Evolutionary conservation across 495 filamentous ascomycete species (phyloP).

Genomic region (Aspergillus egyptiacus): DNA sequence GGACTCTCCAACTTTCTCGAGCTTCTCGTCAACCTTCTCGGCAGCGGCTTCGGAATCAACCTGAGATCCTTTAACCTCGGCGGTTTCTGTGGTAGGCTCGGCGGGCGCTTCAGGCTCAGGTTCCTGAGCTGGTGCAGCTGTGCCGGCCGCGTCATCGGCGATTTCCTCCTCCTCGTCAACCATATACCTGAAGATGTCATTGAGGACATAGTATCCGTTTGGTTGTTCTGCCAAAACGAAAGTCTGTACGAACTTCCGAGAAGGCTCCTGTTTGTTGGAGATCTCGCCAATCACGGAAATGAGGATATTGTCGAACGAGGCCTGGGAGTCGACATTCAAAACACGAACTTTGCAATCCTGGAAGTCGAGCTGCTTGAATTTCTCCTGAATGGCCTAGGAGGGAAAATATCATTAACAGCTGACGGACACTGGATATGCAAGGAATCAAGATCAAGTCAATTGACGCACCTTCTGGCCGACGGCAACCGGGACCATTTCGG

Average conservation of each 20-base stretch:
- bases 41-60: slow-evolving; percentile 30
- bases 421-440: neutral
- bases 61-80: slow-evolving; percentile 27
- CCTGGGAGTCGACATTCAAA: slow-evolving; percentile 94
- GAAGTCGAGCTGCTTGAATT: slow-evolving; percentile 86
- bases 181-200: slow-evolving; percentile 94
- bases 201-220: slow-evolving; percentile 95
- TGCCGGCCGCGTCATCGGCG: slow-evolving; percentile 46
- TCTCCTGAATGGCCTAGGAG: slow-evolving; percentile 78
- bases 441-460: neutral
- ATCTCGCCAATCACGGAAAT: slow-evolving; percentile 98
- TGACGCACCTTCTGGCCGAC: slow-evolving; percentile 75
- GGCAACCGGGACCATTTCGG: slow-evolving; percentile 74
- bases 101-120: slow-evolving; percentile 15
- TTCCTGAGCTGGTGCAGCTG: slow-evolving; percentile 25
- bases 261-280: slow-evolving; percentile 82
- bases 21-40: slow-evolving; percentile 54
- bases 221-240: slow-evolving; percentile 95
- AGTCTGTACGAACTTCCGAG: slow-evolving; percentile 96
- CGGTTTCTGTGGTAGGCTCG: slow-evolving; percentile 13
- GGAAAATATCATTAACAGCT: neutral
- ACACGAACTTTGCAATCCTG: slow-evolving; percentile 98
- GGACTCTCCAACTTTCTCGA: slow-evolving; percentile 41
- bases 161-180: slow-evolving; percentile 69
- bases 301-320: slow-evolving; percentile 84